These are phyloP conservation scores for Cladophialophora psammophila DNA, from an alignment of 2,329 filamentous ascomycete species.

Conservation along the genomic window DNA sequence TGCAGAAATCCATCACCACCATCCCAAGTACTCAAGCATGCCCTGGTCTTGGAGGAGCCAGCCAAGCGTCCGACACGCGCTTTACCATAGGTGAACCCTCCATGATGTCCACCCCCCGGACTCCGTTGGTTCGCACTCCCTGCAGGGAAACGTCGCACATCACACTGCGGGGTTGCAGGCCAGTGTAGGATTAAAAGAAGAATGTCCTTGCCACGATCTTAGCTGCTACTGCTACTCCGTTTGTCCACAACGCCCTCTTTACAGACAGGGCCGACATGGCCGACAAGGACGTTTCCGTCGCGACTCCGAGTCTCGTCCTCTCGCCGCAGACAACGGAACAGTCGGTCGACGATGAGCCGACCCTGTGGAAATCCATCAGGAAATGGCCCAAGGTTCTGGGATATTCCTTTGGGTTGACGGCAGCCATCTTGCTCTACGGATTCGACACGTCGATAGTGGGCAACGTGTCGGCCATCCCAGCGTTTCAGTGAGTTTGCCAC, in stretches of 20 bases:
- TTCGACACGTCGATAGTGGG: slow-evolving; percentile 47
- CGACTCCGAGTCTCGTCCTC: slow-evolving; percentile 11
- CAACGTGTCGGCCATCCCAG: slow-evolving; percentile 43
- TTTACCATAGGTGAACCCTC: neutral
- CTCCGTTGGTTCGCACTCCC: neutral
- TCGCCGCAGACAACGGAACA: slow-evolving; percentile 15
- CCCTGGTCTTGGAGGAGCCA: neutral
- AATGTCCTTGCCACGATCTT: neutral
- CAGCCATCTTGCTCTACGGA: slow-evolving; percentile 45
- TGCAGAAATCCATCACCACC: neutral
- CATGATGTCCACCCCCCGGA: neutral
- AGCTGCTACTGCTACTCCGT: neutral
- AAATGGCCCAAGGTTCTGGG: slow-evolving; percentile 32
- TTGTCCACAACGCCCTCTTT: neutral
- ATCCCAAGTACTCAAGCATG: neutral
- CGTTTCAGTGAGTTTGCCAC: slow-evolving; percentile 39
- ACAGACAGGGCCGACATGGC: slow-evolving; percentile 5
- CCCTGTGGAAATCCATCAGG: slow-evolving; percentile 28
- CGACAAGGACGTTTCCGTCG: neutral
- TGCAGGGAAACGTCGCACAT: neutral
- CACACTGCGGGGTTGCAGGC: neutral
- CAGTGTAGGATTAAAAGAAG: neutral
- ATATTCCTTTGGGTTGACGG: slow-evolving; percentile 31
- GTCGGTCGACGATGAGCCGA: slow-evolving; percentile 20
- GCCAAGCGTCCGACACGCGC: neutral